Evolutionary conservation across 2,329 filamentous ascomycete species (phyloP).

Genomic region (Aspergillus bombycis): DNA sequence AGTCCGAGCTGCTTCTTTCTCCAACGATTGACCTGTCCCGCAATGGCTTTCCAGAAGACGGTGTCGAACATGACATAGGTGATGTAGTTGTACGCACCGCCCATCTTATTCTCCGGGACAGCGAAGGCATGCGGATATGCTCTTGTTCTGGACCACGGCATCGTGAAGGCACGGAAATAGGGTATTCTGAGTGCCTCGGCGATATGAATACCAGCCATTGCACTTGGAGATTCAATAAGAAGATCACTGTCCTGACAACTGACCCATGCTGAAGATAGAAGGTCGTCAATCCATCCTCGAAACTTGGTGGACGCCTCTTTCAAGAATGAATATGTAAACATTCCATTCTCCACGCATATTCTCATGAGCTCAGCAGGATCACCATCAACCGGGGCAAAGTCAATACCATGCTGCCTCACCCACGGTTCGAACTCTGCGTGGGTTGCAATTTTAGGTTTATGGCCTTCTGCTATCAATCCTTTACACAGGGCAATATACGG

Average conservation of each 20-base stretch:
- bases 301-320: slow-evolving; percentile 85
- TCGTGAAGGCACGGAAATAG: slow-evolving; percentile 96
- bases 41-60: slow-evolving; percentile 93
- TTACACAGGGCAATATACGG: slow-evolving; percentile 97
- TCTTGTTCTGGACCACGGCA: slow-evolving; percentile 96
- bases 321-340: slow-evolving; percentile 91
- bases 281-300: slow-evolving; percentile 90
- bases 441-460: slow-evolving; percentile 84
- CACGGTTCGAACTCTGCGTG: slow-evolving; percentile 87
- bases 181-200: slow-evolving; percentile 90
- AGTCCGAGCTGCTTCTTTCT: slow-evolving; percentile 78
- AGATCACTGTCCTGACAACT: slow-evolving; percentile 87
- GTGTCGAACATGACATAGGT: slow-evolving; percentile 97
- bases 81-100: slow-evolving; percentile 91
- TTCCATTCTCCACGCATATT: slow-evolving; percentile 94
- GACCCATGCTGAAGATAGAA: slow-evolving; percentile 77
- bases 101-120: slow-evolving; percentile 90
- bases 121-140: slow-evolving; percentile 97
- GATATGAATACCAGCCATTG: slow-evolving; percentile 97
- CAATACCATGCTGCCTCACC: slow-evolving; percentile 91
- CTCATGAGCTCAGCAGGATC: slow-evolving; percentile 94
- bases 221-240: slow-evolving; percentile 91
- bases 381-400: slow-evolving; percentile 84
- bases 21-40: slow-evolving; percentile 91
- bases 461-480: slow-evolving; percentile 82